Evolutionary conservation across 2,329 filamentous ascomycete species (phyloP), one percentile per base, ranked within the genome.

Genomic region (Aschersonia sp.): DNA sequence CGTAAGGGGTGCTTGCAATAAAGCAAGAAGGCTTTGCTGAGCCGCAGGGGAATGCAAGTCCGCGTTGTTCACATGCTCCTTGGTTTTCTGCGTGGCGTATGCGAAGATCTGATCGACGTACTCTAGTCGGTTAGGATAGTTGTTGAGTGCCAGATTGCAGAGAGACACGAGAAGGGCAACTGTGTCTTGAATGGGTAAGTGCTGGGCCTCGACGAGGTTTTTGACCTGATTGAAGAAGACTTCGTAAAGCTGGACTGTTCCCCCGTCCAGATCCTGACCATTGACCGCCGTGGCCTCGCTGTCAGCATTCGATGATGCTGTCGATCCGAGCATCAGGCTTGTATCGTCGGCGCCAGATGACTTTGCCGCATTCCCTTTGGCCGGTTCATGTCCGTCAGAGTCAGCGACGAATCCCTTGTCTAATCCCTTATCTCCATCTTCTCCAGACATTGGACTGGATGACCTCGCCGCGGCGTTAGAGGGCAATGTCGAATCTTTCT

Each of bases 161-260:
- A 98, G 73, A 5, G 92, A 98, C n/a, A 94, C 90, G 43, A 97
- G 73, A 41, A 98, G 70, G 8, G 89, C 92, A 56, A 95, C 92
- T 14, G 86, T 94, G 62, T 98, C 94, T 63, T 94, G 88, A 53
- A 98, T 90, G 1, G 89, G 84, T 46, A 98, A 73, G 55, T 87
- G 83, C 59, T 95, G 87, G 46, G 85, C 86, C 65, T 88, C 90
- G 52, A 97, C 89, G 46, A 98, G 72, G 58, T 90, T 89, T 60
- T 94, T 84, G 52, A 97, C 92, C 64, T 97, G 92, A 46, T 88
- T 83, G 59, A 97, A 94, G 72, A 97, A 98, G 50, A 97, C 87
- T 65, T 97, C 89, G 63, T 97, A 97, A 30, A 98, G 77, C 65
- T 87, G 90, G 49, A 95, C 81, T 57, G 87, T 83, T 46, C 81